Base-by-base conservation (phyloP, 495 filamentous ascomycete genomes). In the Recurvomyces mirabilis region DNA sequence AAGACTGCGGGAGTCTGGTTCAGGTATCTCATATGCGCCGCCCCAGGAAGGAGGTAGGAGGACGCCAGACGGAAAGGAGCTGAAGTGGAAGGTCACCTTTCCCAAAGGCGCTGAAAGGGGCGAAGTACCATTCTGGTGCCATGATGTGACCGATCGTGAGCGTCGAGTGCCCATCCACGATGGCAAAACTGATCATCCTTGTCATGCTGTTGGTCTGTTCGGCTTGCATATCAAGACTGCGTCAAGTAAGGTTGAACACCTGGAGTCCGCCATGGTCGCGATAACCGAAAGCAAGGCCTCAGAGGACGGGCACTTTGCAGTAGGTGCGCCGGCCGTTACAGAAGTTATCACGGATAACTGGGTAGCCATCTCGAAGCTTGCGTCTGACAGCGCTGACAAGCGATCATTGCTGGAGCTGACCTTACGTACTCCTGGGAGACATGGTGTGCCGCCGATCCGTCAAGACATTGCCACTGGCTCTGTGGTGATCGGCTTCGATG, bases 81-180 rank as follows among this genome's bases (percentile, higher is more conserved):
- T 76, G 15, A 60, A 65, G 35, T 78, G 74, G 74, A 59, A 58
- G 1, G 66, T 70, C 24, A 70, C 72, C 11, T 68, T 68, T 41
- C 72, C 73, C 4, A 46, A 41, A n/a, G 48, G 57, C 20, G 52
- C 46, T 11, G 53, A 52, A 6, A 21, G 41, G 41, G 44, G 46
- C 24, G 28, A 34, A 41, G 54, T 71, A 7, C 74, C 75, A 10
- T 78, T 78, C 44, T 78, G 70, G 65, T 75, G 73, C 46, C 56
- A 74, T 24, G 75, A 79, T 50, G 56, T 71, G 5, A 76, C 73
- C 42, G 50, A 59, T 14, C 50, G 74, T 12, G 38, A 52, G 4
- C 37, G 66, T 12, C 43, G 73, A 18, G 73, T 73, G 4, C 70
- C 74, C 12, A 46, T 57, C 7, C 41, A 43, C 5, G 47, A 37